A percentile compares a stretch with the other conserved stretches of the same genome.
phyloP scores from a whole-genome alignment of 2,329 filamentous ascomycete genomes.

The Claviceps pazoutovae region DNA sequence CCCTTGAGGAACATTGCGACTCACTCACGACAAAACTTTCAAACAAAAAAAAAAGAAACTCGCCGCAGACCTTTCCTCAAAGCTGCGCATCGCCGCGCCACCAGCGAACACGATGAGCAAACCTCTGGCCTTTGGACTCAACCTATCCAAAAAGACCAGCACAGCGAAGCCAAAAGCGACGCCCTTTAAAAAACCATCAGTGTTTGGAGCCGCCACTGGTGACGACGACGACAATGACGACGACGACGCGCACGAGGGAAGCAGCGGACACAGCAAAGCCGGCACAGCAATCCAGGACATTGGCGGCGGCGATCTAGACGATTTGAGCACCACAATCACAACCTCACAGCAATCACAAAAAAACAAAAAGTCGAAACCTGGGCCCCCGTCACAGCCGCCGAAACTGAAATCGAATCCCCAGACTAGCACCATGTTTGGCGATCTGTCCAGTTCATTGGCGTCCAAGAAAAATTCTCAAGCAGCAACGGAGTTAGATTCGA shows the following conservation, averaged over 20 bases:
- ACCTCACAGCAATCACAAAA: conserved; percentile 16
- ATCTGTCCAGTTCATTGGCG: conserved; percentile 51
- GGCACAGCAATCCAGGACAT: conserved; percentile 39
- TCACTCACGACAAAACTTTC: neutral
- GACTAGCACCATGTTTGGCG: conserved; percentile 38
- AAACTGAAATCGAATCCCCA: conserved; percentile 29
- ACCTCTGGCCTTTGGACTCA: conserved; percentile 43
- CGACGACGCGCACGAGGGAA: conserved; percentile 20
- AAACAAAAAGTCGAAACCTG: conserved; percentile 20
- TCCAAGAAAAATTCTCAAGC: conserved; percentile 50
- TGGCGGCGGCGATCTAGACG: conserved; percentile 50
- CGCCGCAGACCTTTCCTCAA: neutral
- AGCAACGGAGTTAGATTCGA: conserved; percentile 53
- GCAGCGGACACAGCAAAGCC: conserved; percentile 29
- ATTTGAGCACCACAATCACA: conserved; percentile 19
- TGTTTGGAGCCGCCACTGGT: conserved; percentile 42
- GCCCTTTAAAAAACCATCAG: conserved; percentile 32
- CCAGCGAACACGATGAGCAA: conserved; percentile 28
- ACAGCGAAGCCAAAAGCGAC: conserved; percentile 33
- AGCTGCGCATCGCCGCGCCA: neutral
- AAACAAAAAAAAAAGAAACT: neutral
- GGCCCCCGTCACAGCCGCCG: conserved; percentile 24
- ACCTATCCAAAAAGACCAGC: conserved; percentile 42
- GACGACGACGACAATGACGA: conserved; percentile 21
- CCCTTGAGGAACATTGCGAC: neutral